These are phyloP conservation scores for Yarrowia keelungensis DNA, from an alignment of 805 yeast genomes.

Conservation along the genomic window DNA sequence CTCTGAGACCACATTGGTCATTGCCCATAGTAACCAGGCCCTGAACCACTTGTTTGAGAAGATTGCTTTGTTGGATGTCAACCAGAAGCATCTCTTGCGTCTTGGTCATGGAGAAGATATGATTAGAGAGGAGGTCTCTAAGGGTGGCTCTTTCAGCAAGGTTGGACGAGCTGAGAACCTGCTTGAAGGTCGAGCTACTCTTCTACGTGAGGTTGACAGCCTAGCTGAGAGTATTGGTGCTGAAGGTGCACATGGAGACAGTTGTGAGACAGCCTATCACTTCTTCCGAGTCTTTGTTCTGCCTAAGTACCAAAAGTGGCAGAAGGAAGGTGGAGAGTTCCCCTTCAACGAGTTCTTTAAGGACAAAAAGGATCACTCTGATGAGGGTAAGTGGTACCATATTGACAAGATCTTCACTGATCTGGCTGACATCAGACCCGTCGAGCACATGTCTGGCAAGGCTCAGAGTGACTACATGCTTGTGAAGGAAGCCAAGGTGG, in stretches of 20 bases:
- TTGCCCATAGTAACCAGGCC: conserved; percentile 47
- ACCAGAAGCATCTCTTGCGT: conserved; percentile 45
- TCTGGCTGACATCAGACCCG: conserved; percentile 47
- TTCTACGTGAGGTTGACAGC: conserved; percentile 47
- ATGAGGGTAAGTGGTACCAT: conserved; percentile 41
- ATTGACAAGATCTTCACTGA: conserved; percentile 46
- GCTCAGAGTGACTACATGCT: conserved; percentile 46
- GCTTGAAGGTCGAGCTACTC: conserved; percentile 39
- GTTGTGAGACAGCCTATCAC: conserved; percentile 51
- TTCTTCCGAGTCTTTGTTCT: conserved; percentile 48
- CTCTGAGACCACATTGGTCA: conserved; percentile 47
- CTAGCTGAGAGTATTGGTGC: conserved; percentile 48
- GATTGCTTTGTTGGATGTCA: conserved; percentile 44
- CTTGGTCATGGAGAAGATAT: conserved; percentile 45
- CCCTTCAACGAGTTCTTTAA: conserved; percentile 12
- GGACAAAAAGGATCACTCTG: conserved; percentile 23
- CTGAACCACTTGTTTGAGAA: conserved; percentile 45
- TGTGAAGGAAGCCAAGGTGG: conserved; percentile 45
- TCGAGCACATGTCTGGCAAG: conserved; percentile 43
- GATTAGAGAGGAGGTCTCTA: conserved; percentile 30
- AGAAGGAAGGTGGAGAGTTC: conserved; percentile 29
- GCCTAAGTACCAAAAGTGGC: conserved; percentile 18
- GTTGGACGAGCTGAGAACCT: conserved; percentile 40
- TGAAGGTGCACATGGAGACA: conserved; percentile 53
- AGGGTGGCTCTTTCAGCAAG: conserved; percentile 31